Conservation (phyloP, 2,329 filamentous ascomycete genomes). For the Samsoniella hepiali region DNA sequence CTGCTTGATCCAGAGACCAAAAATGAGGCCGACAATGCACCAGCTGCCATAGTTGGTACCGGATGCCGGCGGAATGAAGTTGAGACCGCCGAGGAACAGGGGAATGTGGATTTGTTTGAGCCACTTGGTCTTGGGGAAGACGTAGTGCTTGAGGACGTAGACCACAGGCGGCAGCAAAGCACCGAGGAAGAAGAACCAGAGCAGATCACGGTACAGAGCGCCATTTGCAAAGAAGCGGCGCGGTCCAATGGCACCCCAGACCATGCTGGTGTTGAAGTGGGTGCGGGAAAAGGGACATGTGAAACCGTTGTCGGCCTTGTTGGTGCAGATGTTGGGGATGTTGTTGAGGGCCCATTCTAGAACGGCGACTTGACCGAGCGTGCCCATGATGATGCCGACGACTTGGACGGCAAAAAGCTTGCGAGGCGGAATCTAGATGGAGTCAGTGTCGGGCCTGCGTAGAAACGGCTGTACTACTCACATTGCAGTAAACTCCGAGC, state of each 20-base stretch:
- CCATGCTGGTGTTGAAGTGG: constrained; percentile 51
- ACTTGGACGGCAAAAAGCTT: constrained; percentile 43
- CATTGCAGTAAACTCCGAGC: constrained; percentile 40
- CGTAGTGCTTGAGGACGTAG: constrained; percentile 33
- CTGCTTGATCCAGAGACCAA: constrained; percentile 27
- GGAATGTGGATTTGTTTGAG: constrained; percentile 31
- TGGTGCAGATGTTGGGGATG: constrained; percentile 48
- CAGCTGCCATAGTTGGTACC: constrained; percentile 34
- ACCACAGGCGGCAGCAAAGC: constrained; percentile 45
- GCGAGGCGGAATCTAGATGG: constrained; percentile 38
- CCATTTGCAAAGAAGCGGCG: constrained; percentile 51
- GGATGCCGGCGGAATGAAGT: constrained; percentile 33
- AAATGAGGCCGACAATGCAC: constrained; percentile 30
- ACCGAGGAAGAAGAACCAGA: constrained; percentile 55
- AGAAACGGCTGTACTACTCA: constrained; percentile 14
- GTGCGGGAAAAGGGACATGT: constrained; percentile 35
- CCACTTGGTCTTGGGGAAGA: constrained; percentile 27
- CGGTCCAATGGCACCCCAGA: constrained; percentile 57
- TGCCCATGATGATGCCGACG: constrained; percentile 42
- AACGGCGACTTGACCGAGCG: constrained; percentile 42
- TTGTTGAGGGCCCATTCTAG: constrained; percentile 38
- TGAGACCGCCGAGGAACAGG: constrained; percentile 30
- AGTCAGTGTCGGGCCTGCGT: constrained; percentile 12
- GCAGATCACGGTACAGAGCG: constrained; percentile 46
- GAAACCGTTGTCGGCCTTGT: constrained; percentile 45